Percentiles rank a stretch among this genome's conserved stretches.
These are phyloP conservation scores for Pseudozyma sp. DNA, from an alignment of 1,284 basidiomycete species.

Conservation along the genomic window DNA sequence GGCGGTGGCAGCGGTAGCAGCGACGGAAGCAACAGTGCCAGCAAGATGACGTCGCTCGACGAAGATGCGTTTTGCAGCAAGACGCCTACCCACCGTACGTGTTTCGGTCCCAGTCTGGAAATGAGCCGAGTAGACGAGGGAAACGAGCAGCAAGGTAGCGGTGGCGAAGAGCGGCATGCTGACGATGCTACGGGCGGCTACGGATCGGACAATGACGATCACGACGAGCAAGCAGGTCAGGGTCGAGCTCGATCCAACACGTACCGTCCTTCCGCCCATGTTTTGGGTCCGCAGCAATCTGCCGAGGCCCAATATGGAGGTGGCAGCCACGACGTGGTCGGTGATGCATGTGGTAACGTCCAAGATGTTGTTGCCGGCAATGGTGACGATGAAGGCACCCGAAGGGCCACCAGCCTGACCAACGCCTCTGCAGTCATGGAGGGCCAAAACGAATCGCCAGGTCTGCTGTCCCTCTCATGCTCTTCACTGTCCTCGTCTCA, in stretches of 20 bases:
- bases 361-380: neutral
- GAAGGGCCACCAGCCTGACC: neutral
- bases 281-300: neutral
- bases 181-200: neutral
- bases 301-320: neutral
- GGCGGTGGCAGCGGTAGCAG: neutral
- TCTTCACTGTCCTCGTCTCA: neutral
- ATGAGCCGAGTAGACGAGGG: constrained; percentile 3
- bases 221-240: constrained; percentile 1
- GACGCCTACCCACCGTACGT: constrained; percentile 37
- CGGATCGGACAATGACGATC: constrained; percentile 1
- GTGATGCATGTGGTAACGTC: neutral
- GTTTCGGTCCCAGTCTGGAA: constrained; percentile 12
- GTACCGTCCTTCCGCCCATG: constrained; percentile 19
- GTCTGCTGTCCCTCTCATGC: constrained; percentile 7
- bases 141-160: neutral
- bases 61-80: constrained; percentile 33
- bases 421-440: neutral
- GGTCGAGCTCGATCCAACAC: constrained; percentile 30
- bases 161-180: neutral
- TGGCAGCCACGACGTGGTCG: neutral
- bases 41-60: constrained; percentile 19
- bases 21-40: neutral
- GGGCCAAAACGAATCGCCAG: constrained; percentile 6
- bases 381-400: neutral